Base-by-base conservation (phyloP, 1,139 yeast species). In the Diutina sp. region DNA sequence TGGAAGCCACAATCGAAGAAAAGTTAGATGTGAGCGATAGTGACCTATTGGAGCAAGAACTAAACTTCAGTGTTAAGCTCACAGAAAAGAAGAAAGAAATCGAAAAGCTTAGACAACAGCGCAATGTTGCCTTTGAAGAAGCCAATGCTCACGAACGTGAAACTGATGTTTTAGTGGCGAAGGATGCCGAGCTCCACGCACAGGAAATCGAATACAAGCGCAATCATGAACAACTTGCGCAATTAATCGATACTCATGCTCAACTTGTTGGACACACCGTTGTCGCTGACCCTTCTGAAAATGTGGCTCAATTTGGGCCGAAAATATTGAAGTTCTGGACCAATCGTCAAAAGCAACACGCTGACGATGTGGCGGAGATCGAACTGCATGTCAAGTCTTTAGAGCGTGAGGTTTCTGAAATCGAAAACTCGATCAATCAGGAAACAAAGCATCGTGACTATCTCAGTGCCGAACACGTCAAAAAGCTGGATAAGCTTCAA, bases 181-280 rank as follows among this genome's bases (percentile, higher is more conserved):
- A 30, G 12, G 53, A 50, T 5, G n/a, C 44, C 29, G 25, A 50
- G 6, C 32, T 50, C 4, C n/a, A 32, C 11, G 53, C 44, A 6
- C 53, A 29, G 7, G 53, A 50, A 32, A 50, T 50, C 28, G 44
- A 50, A 29, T 50, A 50, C 32, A 50, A 50, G 4, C 53, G 53
- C 7, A 50, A 50, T 21, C 53, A 30, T 18, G 14, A 12, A 7
- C 14, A n/a, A 7, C 21, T 50, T 14, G n/a, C 11, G 7, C 25
- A 50, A 16, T 9, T 50, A 6, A 50, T 50, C 1, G 25, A 29
- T 16, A 38, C 12, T 5, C n/a, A 50, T 4, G 44, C 44, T 2
- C 6, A n/a, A n/a, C n/a, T n/a, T n/a, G 29, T 50, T 9, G 53
- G 53, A 8, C 44, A 50, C 32, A 7, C 41, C 8, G 11, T 32